Evolutionary conservation across 1,284 basidiomycete species (phyloP).

Genomic region (Trichosporon sp.): DNA sequence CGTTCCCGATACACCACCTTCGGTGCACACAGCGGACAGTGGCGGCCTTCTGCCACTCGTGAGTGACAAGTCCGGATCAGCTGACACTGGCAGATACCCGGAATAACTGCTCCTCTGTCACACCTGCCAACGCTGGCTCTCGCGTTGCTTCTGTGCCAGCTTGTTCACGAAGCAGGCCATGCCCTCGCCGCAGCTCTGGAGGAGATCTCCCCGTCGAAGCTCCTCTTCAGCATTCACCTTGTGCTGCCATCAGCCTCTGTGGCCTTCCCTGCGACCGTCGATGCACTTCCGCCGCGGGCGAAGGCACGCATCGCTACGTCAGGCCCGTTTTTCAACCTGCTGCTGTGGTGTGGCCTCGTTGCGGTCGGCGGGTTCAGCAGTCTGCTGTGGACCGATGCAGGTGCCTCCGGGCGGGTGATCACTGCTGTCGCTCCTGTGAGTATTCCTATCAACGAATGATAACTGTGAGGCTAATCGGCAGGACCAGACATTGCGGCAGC

Average conservation of each 20-base stretch:
- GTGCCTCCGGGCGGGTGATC: constrained; percentile 25
- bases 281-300: constrained; percentile 28
- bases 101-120: constrained; percentile 39
- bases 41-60: constrained; percentile 35
- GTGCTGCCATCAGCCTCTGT: constrained; percentile 38
- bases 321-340: constrained; percentile 42
- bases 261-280: constrained; percentile 34
- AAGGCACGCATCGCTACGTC: constrained; percentile 39
- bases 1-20: neutral
- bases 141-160: constrained; percentile 37
- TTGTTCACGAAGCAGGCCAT: constrained; percentile 45
- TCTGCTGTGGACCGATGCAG: constrained; percentile 32
- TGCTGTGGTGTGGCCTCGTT: constrained; percentile 23
- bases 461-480: neutral
- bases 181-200: constrained; percentile 40
- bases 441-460: neutral
- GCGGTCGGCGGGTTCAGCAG: constrained; percentile 6
- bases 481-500: constrained; percentile 3
- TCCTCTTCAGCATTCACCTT: constrained; percentile 31
- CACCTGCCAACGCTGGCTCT: constrained; percentile 41
- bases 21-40: constrained; percentile 4
- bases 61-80: neutral
- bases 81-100: constrained; percentile 35
- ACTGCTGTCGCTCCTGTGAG: constrained; percentile 29
- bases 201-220: constrained; percentile 29